Conservation (phyloP, 164 flowering plant genomes). For the Liriodendron chinense region DNA sequence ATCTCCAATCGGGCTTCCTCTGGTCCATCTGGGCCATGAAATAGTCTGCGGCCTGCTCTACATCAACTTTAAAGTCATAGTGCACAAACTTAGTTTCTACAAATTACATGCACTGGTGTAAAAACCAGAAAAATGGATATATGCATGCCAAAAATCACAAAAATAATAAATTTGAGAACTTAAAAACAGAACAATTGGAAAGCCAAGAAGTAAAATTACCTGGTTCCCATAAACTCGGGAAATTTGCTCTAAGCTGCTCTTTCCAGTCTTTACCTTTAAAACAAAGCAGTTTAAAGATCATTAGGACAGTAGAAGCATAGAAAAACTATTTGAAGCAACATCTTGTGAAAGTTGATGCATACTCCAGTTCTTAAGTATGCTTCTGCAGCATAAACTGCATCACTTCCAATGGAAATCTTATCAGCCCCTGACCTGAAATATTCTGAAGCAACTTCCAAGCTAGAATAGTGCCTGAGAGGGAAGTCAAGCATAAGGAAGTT, state of each 20-base stretch:
- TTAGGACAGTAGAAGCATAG: not conserved
- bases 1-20: too few species aligned
- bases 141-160: not conserved
- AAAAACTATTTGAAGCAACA: not conserved
- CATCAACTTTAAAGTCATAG: not conserved
- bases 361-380: slow-evolving; percentile 79
- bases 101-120: too few species aligned
- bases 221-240: slow-evolving; percentile 94
- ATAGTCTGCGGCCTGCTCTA: too few species aligned
- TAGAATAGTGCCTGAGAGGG: slow-evolving; percentile 66
- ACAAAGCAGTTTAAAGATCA: slow-evolving; percentile 4
- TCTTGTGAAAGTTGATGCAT: slow-evolving; percentile 16
- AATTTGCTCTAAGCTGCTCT: slow-evolving; percentile 89
- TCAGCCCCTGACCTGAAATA: slow-evolving; percentile 99
- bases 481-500: not conserved
- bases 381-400: slow-evolving; percentile 97
- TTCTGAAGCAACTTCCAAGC: slow-evolving; percentile 97
- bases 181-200: too few species aligned
- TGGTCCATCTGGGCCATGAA: too few species aligned
- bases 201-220: slow-evolving; percentile 34
- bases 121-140: too few species aligned
- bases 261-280: slow-evolving; percentile 77
- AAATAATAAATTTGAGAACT: too few species aligned
- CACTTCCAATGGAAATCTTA: slow-evolving; percentile 95
- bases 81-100: not conserved